These are phyloP conservation scores for Coleophoma cylindrospora DNA, from an alignment of 2,329 filamentous ascomycete species.

Conservation along the genomic window DNA sequence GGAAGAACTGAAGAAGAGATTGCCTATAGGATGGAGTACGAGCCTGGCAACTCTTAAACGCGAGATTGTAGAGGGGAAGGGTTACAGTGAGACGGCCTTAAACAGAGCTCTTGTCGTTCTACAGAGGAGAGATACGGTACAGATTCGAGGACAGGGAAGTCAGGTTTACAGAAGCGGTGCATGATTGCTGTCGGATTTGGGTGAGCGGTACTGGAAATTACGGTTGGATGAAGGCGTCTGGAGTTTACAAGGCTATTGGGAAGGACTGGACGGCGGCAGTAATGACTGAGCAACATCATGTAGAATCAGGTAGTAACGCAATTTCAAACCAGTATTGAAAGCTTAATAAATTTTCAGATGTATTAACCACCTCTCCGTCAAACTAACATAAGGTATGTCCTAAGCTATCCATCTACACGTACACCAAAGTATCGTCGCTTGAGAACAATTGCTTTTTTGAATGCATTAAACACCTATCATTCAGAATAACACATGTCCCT, in stretches of 20 bases:
- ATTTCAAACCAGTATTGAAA: too few species aligned
- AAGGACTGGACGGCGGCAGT: background rate
- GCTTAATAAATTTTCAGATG: too few species aligned
- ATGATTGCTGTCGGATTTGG: conserved; percentile 26
- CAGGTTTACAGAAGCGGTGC: conserved; percentile 72
- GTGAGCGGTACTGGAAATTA: too few species aligned
- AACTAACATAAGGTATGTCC: background rate
- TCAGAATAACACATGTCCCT: background rate
- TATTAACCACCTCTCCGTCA: background rate
- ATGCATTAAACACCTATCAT: background rate
- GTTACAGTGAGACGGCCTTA: conserved; percentile 81
- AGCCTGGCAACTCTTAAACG: conserved; percentile 79
- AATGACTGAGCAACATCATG: background rate
- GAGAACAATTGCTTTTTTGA: conserved; percentile 33
- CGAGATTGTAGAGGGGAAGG: conserved; percentile 89
- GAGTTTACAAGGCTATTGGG: background rate
- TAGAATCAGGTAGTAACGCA: conserved; percentile 1
- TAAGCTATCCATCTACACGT: background rate
- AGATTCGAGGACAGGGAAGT: conserved; percentile 70
- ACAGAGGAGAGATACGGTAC: conserved; percentile 81
- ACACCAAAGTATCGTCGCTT: conserved; percentile 67
- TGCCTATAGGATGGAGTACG: conserved; percentile 95
- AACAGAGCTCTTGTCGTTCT: conserved; percentile 81
- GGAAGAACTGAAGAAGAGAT: conserved; percentile 76
- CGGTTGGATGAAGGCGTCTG: background rate